Percentiles rank a stretch among this genome's conserved stretches.
These are phyloP conservation scores for Kwoniella bestiolae DNA, from an alignment of 768 basidiomycete genomes.

Conservation along the genomic window DNA sequence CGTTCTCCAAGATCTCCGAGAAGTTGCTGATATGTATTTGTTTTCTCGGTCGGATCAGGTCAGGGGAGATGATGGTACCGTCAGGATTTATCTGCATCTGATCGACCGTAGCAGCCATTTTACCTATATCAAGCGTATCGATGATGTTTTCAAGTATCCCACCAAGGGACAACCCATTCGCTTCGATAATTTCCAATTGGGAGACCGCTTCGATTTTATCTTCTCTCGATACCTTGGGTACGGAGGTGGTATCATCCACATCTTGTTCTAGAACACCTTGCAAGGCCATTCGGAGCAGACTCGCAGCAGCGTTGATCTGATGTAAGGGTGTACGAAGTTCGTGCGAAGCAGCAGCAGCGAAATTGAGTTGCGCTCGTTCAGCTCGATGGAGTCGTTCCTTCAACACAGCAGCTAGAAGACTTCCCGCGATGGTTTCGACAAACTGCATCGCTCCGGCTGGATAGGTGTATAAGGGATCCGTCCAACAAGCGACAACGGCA, in stretches of 20 bases:
- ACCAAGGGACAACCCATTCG: conserved; percentile 42
- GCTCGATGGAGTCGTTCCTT: conserved; percentile 46
- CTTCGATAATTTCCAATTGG: conserved; percentile 50
- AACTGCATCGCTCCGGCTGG: conserved; percentile 51
- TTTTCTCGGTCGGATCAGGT: not conserved
- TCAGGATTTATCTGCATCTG: not conserved
- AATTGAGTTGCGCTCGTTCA: conserved; percentile 45
- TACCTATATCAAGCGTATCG: conserved; percentile 53
- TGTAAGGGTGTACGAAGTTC: conserved; percentile 55
- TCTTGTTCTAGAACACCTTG: conserved; percentile 19
- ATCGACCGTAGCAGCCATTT: conserved; percentile 9
- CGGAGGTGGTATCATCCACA: too few relatives aligned
- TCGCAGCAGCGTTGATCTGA: conserved; percentile 50
- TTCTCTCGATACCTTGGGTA: conserved; percentile 19
- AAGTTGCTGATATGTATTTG: conserved; percentile 16
- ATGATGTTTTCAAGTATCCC: conserved; percentile 52
- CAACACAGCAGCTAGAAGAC: conserved; percentile 51
- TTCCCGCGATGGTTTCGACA: conserved; percentile 54
- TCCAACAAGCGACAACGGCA: conserved; percentile 53
- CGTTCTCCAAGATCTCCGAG: conserved; percentile 34
- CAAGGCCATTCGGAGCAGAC: conserved; percentile 34
- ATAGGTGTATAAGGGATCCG: conserved; percentile 52
- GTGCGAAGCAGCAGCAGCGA: conserved; percentile 53
- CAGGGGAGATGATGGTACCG: not conserved
- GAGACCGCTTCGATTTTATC: conserved; percentile 34